Conservation (phyloP, 2,329 filamentous ascomycete genomes). For the Sporothrix variecibatus region DNA sequence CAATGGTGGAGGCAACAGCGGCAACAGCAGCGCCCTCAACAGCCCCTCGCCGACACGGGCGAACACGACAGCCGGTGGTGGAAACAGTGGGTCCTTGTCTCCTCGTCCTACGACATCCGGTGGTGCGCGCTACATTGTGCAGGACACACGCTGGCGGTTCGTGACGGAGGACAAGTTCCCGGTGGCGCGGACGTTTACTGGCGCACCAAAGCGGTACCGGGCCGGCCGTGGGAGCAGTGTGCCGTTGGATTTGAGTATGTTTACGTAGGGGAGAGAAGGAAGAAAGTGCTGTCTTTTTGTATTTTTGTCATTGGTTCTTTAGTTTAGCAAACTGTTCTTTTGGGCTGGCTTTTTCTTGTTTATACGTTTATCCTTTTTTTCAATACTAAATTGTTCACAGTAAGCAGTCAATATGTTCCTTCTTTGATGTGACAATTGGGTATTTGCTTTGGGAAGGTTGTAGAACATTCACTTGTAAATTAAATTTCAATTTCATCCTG, state of each 20-base stretch:
- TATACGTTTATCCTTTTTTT: neutral
- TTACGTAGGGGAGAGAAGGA: constrained; percentile 2
- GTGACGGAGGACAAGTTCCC: constrained; percentile 79
- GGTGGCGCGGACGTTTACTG: constrained; percentile 78
- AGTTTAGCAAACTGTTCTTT: neutral
- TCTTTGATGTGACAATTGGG: too few species aligned
- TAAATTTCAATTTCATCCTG: too few species aligned
- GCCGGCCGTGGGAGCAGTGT: constrained; percentile 93
- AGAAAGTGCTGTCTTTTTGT: neutral
- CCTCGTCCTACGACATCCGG: constrained; percentile 35
- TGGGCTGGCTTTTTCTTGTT: constrained; percentile 1
- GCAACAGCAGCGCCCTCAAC: constrained; percentile 37
- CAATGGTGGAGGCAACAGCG: constrained; percentile 52
- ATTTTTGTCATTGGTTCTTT: neutral
- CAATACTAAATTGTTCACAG: neutral
- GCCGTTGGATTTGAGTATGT: constrained; percentile 72
- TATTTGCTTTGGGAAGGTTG: too few species aligned
- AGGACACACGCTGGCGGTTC: constrained; percentile 85
- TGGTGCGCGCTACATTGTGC: constrained; percentile 57
- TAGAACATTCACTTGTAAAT: too few species aligned
- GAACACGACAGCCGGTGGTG: constrained; percentile 36
- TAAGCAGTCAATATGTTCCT: too few species aligned
- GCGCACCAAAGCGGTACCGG: constrained; percentile 76
- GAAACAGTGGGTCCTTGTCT: constrained; percentile 30
- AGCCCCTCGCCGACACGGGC: constrained; percentile 50